Conservation (phyloP, 2,329 filamentous ascomycete species). For the Aspergillus persii region DNA sequence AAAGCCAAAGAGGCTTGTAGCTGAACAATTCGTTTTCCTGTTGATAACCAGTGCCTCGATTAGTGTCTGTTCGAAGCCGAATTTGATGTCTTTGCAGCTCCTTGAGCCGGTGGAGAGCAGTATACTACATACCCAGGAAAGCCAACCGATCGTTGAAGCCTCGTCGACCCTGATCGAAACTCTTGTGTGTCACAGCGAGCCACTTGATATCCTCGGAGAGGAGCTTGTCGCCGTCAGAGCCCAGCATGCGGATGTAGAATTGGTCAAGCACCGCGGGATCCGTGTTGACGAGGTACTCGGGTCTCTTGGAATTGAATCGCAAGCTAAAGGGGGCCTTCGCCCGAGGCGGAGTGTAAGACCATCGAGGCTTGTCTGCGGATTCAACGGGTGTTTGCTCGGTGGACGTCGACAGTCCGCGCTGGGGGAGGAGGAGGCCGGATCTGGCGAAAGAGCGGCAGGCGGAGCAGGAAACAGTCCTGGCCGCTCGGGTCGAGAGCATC, state of each 20-base stretch:
- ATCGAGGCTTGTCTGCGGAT: slow-evolving; percentile 55
- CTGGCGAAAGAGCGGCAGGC: slow-evolving; percentile 28
- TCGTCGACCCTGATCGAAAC: slow-evolving; percentile 90
- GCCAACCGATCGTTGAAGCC: slow-evolving; percentile 93
- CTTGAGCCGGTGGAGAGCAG: not conserved
- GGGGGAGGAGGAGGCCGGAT: slow-evolving; percentile 16
- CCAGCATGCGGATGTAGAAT: slow-evolving; percentile 75
- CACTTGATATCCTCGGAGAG: slow-evolving; percentile 92
- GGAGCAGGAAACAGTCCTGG: slow-evolving; percentile 35
- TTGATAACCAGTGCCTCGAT: not conserved
- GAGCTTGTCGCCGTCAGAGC: slow-evolving; percentile 67
- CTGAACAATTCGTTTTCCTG: slow-evolving; percentile 63
- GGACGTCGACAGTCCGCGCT: slow-evolving; percentile 29
- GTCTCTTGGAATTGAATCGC: slow-evolving; percentile 33
- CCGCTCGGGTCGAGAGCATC: slow-evolving; percentile 43
- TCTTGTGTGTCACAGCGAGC: slow-evolving; percentile 96
- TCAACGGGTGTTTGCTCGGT: slow-evolving; percentile 30
- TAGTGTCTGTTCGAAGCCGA: not conserved
- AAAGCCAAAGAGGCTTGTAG: slow-evolving; percentile 65
- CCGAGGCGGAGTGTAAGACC: slow-evolving; percentile 66
- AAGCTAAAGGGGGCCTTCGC: slow-evolving; percentile 66
- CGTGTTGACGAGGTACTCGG: slow-evolving; percentile 66
- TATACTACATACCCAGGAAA: slow-evolving; percentile 68
- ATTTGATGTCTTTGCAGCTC: not conserved
- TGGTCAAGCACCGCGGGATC: slow-evolving; percentile 71